A percentile compares a stretch with the other conserved stretches of the same genome.
These are phyloP conservation scores for Calonectria pteridis DNA, from an alignment of 2,329 filamentous ascomycete species.

Conservation along the genomic window DNA sequence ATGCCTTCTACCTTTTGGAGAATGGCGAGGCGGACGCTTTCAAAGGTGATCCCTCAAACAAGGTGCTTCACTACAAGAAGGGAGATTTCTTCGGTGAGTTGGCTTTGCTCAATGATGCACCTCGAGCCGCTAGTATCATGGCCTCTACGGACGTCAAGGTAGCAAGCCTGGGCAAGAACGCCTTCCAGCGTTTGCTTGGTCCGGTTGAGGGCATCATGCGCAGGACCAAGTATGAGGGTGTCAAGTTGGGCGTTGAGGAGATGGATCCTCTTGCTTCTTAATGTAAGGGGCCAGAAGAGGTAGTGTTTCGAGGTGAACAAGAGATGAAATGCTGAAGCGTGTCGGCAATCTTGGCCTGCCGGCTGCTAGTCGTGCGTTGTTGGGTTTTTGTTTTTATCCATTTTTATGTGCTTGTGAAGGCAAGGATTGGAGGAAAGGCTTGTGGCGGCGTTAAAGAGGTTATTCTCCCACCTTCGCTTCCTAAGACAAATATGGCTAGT, in stretches of 20 bases:
- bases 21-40: constrained; percentile 87
- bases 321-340: constrained; percentile 22
- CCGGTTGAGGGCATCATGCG: constrained; percentile 96
- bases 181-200: constrained; percentile 92
- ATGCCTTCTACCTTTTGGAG: constrained; percentile 93
- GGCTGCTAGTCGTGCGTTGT: constrained; percentile 15
- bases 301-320: constrained; percentile 10
- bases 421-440: constrained; percentile 38
- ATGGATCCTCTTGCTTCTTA: constrained; percentile 70
- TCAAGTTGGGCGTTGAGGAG: constrained; percentile 73
- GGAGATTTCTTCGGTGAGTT: constrained; percentile 98
- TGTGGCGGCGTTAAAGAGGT: constrained; percentile 46
- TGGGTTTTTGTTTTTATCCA: constrained; percentile 26
- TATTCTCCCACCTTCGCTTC: constrained; percentile 49
- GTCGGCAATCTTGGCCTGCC: constrained; percentile 19
- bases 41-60: constrained; percentile 77
- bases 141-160: constrained; percentile 92
- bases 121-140: constrained; percentile 89
- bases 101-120: constrained; percentile 91
- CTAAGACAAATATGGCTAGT: constrained; percentile 51
- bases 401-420: constrained; percentile 20
- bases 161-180: constrained; percentile 90
- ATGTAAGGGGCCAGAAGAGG: constrained; percentile 9
- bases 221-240: constrained; percentile 74
- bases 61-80: constrained; percentile 86